phyloP scores from a whole-genome alignment of 192 early-diverging fungal genomes.

The Geosiphon pyriformis region DNA sequence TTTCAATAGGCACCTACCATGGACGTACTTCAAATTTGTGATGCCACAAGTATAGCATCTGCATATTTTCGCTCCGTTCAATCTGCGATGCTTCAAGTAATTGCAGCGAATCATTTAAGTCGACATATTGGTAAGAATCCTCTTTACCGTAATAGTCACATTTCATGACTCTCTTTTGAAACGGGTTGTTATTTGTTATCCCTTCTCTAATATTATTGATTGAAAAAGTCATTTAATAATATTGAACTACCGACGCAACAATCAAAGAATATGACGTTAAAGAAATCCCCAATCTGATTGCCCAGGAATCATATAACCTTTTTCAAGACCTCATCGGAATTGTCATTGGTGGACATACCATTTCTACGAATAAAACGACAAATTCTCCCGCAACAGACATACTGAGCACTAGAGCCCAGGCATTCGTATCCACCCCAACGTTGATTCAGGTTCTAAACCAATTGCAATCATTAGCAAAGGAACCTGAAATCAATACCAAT shows the following conservation, averaged over 20 bases:
- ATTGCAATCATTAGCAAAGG: conserved; percentile 4
- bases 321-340: conserved; percentile 25
- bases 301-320: conserved; percentile 9
- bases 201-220: too few species aligned
- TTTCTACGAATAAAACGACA: background rate
- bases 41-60: conserved; percentile 18
- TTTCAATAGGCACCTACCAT: conserved; percentile 11
- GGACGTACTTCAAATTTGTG: background rate
- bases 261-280: conserved; percentile 11
- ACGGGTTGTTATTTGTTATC: too few species aligned
- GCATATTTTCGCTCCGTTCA: conserved; percentile 26
- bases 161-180: background rate
- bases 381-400: background rate
- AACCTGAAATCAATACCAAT: background rate
- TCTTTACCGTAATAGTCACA: background rate
- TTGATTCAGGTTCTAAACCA: conserved; percentile 11
- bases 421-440: conserved; percentile 21
- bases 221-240: too few species aligned
- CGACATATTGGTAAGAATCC: conserved; percentile 23
- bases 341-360: background rate
- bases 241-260: too few species aligned
- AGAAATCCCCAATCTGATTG: conserved; percentile 11
- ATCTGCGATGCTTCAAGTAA: conserved; percentile 22
- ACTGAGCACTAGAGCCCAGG: conserved; percentile 1
- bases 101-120: conserved; percentile 17